Evolutionary conservation across 225 moss, liverwort and hornwort species (phyloP), one percentile per base, ranked within the genome.

Genomic region (Polytrichum commune): DNA sequence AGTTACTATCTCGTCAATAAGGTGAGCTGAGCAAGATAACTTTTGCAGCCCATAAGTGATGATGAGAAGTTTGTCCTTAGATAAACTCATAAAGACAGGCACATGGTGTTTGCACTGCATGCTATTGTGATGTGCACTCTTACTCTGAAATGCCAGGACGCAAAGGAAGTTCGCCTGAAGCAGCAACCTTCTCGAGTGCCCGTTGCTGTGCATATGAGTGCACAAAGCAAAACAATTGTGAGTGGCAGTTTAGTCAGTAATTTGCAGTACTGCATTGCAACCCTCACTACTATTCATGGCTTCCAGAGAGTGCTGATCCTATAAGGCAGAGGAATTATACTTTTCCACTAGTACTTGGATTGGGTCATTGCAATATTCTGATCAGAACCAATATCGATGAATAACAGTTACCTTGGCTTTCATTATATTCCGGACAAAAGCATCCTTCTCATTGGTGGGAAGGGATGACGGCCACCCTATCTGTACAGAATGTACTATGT

Each of bases 401-500:
- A 20, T 32, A 18, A 77, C 25, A 78, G 72, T 69, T 26, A 95
- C 96, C 92, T 97, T 97, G 24, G 83, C 83, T 84, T 82, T 78
- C 71, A 93, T 70, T 27, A 97, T 68, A 58, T 94, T 94, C 30
- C 75, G 80, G 63, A 92, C 76, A 67, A 97, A 94, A 35, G 78
- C 78, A 63, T 84, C 80, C 65, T 91, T 88, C 67, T 94, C 89
- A 63, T 61, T 90, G 35, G 86, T 94, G 13, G 97, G 97, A 76
- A 97, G 89, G 63, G 92, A 83, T 69, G 89, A 77, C 28, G 97
- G 97, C 97, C 97, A 94, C 33, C 97, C 97, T 68, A 97, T 91
- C 96, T 96, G 86, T 6, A 72, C 19, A 67, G 69, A 76, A 56
- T 27, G 20, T 16, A 22, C 60, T 32, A 53, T 18, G 72, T 38